phyloP scores from a whole-genome alignment of 2,329 filamentous ascomycete species.

The Trichoderma koningii region DNA sequence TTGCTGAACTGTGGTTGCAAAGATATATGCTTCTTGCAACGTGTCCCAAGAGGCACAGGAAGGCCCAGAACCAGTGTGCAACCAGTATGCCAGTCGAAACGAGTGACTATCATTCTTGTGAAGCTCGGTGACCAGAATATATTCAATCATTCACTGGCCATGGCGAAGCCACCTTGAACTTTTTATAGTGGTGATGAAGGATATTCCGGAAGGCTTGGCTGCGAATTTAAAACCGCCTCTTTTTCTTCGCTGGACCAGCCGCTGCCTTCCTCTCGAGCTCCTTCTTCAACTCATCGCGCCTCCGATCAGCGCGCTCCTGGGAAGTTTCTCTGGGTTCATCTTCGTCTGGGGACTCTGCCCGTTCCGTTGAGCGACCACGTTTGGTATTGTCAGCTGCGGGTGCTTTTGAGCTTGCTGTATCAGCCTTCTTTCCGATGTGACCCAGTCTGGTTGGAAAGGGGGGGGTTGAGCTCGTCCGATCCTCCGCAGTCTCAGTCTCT shows the following conservation, averaged over 20 bases:
- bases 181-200: neutral
- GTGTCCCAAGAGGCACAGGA: neutral
- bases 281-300: conserved; percentile 53
- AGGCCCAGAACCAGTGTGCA: neutral
- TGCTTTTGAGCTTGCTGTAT: conserved; percentile 3
- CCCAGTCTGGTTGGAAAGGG: conserved; percentile 38
- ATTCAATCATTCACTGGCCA: neutral
- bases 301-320: conserved; percentile 51
- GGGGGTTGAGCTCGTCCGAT: conserved; percentile 23
- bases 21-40: neutral
- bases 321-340: conserved; percentile 46
- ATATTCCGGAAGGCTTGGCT: neutral
- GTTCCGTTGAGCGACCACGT: conserved; percentile 18
- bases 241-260: conserved; percentile 57
- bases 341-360: conserved; percentile 33
- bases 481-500: conserved; percentile 24
- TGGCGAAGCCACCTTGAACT: neutral
- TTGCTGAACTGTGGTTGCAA: neutral
- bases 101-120: neutral
- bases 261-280: conserved; percentile 54
- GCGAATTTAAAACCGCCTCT: conserved; percentile 52
- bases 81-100: neutral
- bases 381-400: conserved; percentile 6
- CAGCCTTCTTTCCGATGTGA: conserved; percentile 40
- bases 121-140: neutral